A percentile compares a stretch with the other conserved stretches of the same genome.
These are phyloP conservation scores for Phyllosticta citribraziliensis DNA, from an alignment of 2,329 filamentous ascomycete genomes.

Conservation along the genomic window DNA sequence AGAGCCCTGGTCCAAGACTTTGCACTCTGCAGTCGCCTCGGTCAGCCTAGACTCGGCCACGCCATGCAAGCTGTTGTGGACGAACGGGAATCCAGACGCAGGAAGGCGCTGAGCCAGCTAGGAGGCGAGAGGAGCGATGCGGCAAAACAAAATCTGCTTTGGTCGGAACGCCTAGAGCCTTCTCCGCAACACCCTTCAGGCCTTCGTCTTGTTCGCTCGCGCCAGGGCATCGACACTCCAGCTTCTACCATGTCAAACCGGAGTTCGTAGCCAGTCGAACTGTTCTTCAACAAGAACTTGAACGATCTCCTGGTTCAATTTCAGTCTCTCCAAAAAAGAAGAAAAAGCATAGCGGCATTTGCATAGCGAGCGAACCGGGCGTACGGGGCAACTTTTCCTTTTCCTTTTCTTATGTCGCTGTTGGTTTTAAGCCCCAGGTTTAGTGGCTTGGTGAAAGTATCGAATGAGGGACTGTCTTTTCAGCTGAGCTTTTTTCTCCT, in stretches of 20 bases:
- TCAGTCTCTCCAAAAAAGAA: neutral
- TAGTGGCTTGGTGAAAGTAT: neutral
- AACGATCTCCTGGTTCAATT: neutral
- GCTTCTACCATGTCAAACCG: conserved; percentile 16
- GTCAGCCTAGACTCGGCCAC: conserved; percentile 27
- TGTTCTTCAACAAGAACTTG: neutral
- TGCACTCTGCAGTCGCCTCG: conserved; percentile 39
- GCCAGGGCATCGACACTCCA: conserved; percentile 21
- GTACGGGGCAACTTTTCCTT: neutral
- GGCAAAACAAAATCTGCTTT: conserved; percentile 21
- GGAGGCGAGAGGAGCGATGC: conserved; percentile 14
- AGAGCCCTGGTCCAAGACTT: conserved; percentile 56
- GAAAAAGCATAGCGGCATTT: conserved; percentile 9
- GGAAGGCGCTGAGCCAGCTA: conserved; percentile 22
- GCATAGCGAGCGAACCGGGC: conserved; percentile 10
- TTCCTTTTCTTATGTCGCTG: neutral
- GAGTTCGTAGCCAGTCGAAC: neutral
- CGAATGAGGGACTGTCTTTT: neutral
- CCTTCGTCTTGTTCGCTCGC: conserved; percentile 21
- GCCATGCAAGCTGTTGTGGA: conserved; percentile 33
- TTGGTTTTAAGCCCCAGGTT: neutral
- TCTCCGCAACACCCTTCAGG: conserved; percentile 29
- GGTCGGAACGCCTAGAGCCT: conserved; percentile 28
- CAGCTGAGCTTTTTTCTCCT: neutral
- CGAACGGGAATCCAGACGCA: conserved; percentile 34